These are phyloP conservation scores for Tieghemiomyces parasiticus DNA, from an alignment of 192 early-diverging fungal genomes.

Conservation along the genomic window DNA sequence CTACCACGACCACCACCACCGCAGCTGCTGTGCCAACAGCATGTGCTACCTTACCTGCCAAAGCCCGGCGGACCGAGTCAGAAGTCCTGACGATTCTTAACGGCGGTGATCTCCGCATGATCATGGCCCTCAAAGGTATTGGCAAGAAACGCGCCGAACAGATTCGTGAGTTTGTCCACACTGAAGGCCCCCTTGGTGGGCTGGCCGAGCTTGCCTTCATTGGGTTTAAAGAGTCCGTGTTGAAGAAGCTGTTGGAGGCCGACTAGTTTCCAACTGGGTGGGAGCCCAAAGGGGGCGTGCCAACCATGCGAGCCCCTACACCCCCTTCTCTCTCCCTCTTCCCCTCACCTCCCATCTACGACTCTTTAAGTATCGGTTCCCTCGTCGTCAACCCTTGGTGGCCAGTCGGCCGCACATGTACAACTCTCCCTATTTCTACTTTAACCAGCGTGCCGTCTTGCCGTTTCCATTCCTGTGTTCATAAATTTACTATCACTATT, in stretches of 20 bases:
- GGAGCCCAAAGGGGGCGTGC: no score
- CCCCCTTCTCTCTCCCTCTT: no score
- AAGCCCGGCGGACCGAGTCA: background rate
- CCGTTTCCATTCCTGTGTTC: no score
- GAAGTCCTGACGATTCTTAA: constrained; percentile 34
- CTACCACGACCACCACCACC: background rate
- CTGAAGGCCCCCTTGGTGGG: constrained; percentile 21
- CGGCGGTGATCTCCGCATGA: constrained; percentile 28
- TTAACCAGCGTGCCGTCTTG: no score
- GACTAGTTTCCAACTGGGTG: no score
- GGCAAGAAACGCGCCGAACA: constrained; percentile 41
- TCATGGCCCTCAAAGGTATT: constrained; percentile 37
- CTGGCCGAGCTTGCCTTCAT: constrained; percentile 20
- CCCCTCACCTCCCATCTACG: no score
- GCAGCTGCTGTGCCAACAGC: background rate
- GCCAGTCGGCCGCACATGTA: no score
- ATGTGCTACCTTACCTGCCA: background rate
- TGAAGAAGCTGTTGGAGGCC: constrained; percentile 5
- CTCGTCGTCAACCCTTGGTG: no score
- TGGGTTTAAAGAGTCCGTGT: constrained; percentile 8
- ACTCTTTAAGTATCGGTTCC: no score
- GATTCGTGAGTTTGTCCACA: constrained; percentile 28
- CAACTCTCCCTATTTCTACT: no score
- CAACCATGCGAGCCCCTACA: no score
- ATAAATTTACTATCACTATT: no score